Base-by-base conservation (phyloP, 805 yeast genomes). In the Helenozyma rhizophorensis region DNA sequence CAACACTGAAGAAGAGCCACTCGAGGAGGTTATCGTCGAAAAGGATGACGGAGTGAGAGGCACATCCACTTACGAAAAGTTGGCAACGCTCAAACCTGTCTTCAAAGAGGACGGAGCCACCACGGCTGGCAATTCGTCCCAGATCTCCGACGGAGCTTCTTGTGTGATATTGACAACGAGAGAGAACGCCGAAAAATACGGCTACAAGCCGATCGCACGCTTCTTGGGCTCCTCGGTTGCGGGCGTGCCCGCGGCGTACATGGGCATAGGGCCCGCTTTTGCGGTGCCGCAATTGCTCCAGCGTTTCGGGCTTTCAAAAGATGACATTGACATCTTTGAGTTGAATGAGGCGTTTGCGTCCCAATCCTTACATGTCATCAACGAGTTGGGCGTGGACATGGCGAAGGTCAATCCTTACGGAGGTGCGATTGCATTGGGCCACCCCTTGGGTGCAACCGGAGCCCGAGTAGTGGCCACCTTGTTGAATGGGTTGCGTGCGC, bases 301-400 rank as follows among this genome's bases (percentile, higher is more conserved):
- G 14, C 6, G 39, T 13, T 27, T 36, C 27, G 21, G 25, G 4
- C 21, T 36, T 23, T 10, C 21, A 15, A 27, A 85, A 52, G 90
- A 89, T 50, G 78, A 86, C 0, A 73, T 90, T 23, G 72, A 82
- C 42, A 58, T 90, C 4, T 87, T 89, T 56, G 53, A 62, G 37
- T 43, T 58, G 24, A 76, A 78, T 44, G 66, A 80, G 19, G 68
- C 34, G 2, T 35, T 31, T 23, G 39, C 34, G 4, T 30, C 39
- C 14, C 48, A 50, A 24, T 36, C 43, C 22, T 37, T 51, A 12
- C 33, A 48, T 48, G 40, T 45, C 5, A 46, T 42, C 7, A 60
- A 60, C 15, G 46, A 47, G 23, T 43, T 47, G 12, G 66, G 60
- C 32, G 32, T 54, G 12, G 45, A 43, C 21, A 35, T 38, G 21